Evolutionary conservation across 495 filamentous ascomycete species (phyloP).

Genomic region (Penicillium paxilli): DNA sequence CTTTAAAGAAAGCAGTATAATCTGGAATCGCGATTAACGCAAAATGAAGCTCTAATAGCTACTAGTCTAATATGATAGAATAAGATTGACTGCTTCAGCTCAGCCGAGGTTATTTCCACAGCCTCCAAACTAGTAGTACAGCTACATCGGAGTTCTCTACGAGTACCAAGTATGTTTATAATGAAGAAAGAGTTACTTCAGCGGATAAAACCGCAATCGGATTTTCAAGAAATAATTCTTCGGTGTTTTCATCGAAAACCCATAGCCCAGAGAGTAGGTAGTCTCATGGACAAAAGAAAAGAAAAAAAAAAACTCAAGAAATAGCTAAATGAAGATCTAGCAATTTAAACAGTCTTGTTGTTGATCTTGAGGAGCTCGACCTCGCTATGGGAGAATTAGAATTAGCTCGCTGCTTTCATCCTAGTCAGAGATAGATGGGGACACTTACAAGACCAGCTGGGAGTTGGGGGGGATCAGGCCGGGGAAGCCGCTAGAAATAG

Average conservation of each 20-base stretch:
- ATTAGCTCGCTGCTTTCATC: not conserved
- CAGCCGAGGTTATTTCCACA: too few species aligned
- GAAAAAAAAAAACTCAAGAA: not conserved
- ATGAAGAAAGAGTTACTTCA: too few species aligned
- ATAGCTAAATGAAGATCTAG: not conserved
- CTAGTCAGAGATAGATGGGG: too few species aligned
- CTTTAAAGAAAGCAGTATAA: too few species aligned
- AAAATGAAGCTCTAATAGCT: too few species aligned
- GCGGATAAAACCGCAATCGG: not conserved
- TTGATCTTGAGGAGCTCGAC: constrained; percentile 47
- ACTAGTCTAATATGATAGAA: too few species aligned
- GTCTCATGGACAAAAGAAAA: not conserved
- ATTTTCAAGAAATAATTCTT: not conserved
- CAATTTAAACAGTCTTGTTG: constrained; percentile 24
- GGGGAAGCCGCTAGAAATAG: constrained; percentile 54
- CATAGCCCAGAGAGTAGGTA: not conserved
- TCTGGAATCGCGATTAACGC: too few species aligned
- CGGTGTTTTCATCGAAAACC: not conserved
- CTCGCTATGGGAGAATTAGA: constrained; percentile 30
- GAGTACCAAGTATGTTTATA: too few species aligned
- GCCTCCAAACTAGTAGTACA: too few species aligned
- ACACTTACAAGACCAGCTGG: constrained; percentile 52
- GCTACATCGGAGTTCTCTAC: too few species aligned
- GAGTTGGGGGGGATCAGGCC: constrained; percentile 56
- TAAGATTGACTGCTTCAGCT: too few species aligned